Base-by-base conservation (phyloP, 2,329 filamentous ascomycete genomes). In the Thelonectria rubi region DNA sequence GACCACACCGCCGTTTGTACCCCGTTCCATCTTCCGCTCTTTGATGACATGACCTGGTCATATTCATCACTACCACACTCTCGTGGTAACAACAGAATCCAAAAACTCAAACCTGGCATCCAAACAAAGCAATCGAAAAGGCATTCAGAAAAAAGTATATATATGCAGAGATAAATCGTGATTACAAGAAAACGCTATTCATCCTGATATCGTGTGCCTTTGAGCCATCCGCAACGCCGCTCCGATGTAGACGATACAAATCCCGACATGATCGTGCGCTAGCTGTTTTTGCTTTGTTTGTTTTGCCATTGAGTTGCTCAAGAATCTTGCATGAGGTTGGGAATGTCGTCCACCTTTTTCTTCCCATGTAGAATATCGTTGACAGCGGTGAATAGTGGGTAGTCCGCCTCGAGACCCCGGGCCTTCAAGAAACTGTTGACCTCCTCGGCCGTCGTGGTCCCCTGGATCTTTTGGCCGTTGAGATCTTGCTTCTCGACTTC, bases 391-490 rank as follows among this genome's bases (percentile, higher is more conserved):
- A 99, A 96, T 6, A 99, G 81, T 18, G 95, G 95, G 76, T 97
- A 99, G 53, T 97, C 90, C 32, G 87, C 82, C 79, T 96, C 93
- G 66, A 90, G 80, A 1, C 90, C 91, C 67, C 91, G 85, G 51
- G 87, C 87, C 81, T 91, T 92, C 73, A 99, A 79, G 78, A 98
- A 98, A 51, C 84, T 88, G 80, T 97, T 92, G 43, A 99, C 94
- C 77, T 99, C 95, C 65, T 89, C 87, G 9, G 95, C 94, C 3
- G 95, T 99, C 69, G 90, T 90, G 0, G 93, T 98, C 39, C 95
- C 95, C 81, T 99, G 95, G 61, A 99, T 82, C 82, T 96, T 97
- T 83, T 99, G 95, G 14, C 95, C 95, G 75, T 99, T 98, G 64
- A 99, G 84, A 76, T 97, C 94, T 61, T 88, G 86, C 74, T 87